A percentile compares a stretch with the other conserved stretches of the same genome.
phyloP scores from a whole-genome alignment of 495 filamentous ascomycete species.

The Tetracladium setigerum region DNA sequence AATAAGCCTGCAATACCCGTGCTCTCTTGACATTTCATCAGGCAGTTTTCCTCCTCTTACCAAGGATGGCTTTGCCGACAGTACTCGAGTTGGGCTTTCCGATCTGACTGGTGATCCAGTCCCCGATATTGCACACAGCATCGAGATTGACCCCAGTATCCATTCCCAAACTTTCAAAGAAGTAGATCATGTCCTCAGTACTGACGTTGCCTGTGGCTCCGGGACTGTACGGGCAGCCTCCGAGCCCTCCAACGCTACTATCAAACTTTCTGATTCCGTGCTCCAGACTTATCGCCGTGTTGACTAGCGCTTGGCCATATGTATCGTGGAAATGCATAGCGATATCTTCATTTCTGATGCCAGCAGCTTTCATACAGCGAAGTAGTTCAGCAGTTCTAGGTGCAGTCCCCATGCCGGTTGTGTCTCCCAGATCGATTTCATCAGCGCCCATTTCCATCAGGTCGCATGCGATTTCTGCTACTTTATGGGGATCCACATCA shows the following conservation, averaged over 20 bases:
- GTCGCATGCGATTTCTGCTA: slow-evolving; percentile 74
- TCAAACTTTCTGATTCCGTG: slow-evolving; percentile 88
- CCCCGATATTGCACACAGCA: slow-evolving; percentile 69
- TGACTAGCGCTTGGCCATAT: slow-evolving; percentile 89
- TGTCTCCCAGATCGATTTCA: slow-evolving; percentile 90
- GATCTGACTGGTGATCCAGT: slow-evolving; percentile 83
- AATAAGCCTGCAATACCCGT: no score
- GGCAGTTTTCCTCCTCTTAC: slow-evolving; percentile 28
- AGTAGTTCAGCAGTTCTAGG: slow-evolving; percentile 68
- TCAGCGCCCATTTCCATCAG: slow-evolving; percentile 93
- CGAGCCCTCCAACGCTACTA: slow-evolving; percentile 79
- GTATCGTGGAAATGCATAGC: slow-evolving; percentile 97
- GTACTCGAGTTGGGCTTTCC: slow-evolving; percentile 67
- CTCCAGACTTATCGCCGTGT: slow-evolving; percentile 79
- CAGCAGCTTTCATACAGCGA: slow-evolving; percentile 61
- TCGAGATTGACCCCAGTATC: slow-evolving; percentile 84
- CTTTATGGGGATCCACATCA: slow-evolving; percentile 66
- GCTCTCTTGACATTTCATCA: no score
- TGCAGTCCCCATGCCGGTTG: slow-evolving; percentile 93
- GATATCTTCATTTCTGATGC: slow-evolving; percentile 70
- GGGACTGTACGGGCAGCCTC: slow-evolving; percentile 89
- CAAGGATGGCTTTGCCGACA: slow-evolving; percentile 71
- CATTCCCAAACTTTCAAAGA: slow-evolving; percentile 77
- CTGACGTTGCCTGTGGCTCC: slow-evolving; percentile 94
- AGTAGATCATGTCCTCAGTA: slow-evolving; percentile 90